Percentiles rank a stretch among this genome's conserved stretches.
phyloP scores from a whole-genome alignment of 2,329 filamentous ascomycete genomes.

The Pochonia chlamydosporia region DNA sequence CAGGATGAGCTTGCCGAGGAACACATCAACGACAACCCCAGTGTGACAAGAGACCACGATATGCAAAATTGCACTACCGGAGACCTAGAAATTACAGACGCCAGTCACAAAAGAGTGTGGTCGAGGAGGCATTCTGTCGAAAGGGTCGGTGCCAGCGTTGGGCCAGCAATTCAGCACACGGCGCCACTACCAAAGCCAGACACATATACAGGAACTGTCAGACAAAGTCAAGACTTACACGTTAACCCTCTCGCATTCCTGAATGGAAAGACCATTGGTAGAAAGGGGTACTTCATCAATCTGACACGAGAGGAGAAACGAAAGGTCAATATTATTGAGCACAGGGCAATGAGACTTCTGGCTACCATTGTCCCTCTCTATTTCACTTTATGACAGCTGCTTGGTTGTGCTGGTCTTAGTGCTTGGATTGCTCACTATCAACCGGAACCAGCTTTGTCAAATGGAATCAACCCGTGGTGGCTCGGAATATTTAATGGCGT shows the following conservation, averaged over 20 bases:
- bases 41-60: too few relatives aligned
- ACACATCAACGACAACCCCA: constrained; percentile 15
- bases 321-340: constrained; percentile 34
- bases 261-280: constrained; percentile 25
- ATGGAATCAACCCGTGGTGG: constrained; percentile 63
- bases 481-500: constrained; percentile 61
- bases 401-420: constrained; percentile 53
- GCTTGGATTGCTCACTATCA: constrained; percentile 53
- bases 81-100: too few relatives aligned
- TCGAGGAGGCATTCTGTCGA: too few relatives aligned
- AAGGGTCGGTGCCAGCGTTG: too few relatives aligned
- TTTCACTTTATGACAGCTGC: constrained; percentile 51
- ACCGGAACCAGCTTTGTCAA: constrained; percentile 39
- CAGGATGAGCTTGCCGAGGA: constrained; percentile 27
- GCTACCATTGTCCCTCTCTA: constrained; percentile 56
- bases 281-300: constrained; percentile 50
- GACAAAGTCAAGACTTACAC: too few relatives aligned
- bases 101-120: too few relatives aligned
- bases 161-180: too few relatives aligned
- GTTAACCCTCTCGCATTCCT: constrained; percentile 1
- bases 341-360: constrained; percentile 55
- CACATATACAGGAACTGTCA: too few relatives aligned
- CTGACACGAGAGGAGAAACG: constrained; percentile 48
- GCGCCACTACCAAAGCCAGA: too few relatives aligned
- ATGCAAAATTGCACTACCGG: too few relatives aligned